Percentiles rank a stretch among this genome's conserved stretches.
Evolutionary conservation across 2,329 filamentous ascomycete species (phyloP).

Genomic region (Colletotrichum trifolii): DNA sequence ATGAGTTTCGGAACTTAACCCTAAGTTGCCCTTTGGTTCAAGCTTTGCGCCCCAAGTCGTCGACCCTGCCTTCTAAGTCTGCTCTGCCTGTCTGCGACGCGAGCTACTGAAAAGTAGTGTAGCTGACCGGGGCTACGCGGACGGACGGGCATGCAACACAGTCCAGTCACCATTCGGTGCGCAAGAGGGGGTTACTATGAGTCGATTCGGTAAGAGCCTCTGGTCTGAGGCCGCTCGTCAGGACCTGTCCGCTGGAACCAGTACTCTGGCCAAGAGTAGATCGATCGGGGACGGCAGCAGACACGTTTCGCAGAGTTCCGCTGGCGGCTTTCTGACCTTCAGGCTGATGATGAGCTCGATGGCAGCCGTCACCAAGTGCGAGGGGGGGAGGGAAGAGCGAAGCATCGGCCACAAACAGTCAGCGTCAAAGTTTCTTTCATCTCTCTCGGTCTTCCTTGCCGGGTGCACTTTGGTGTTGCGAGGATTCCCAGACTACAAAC

Average conservation of each 20-base stretch:
- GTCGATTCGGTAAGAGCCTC: conserved; percentile 80
- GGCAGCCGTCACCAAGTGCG: conserved; percentile 19
- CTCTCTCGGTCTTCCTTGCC: conserved; percentile 25
- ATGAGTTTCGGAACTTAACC: conserved; percentile 93
- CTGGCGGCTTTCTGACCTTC: conserved; percentile 10
- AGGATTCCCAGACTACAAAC: conserved; percentile 56
- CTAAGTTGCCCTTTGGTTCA: conserved; percentile 81
- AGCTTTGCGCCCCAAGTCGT: conserved; percentile 81
- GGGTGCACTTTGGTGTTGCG: conserved; percentile 42
- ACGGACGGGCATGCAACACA: conserved; percentile 63
- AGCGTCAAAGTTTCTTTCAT: conserved; percentile 41
- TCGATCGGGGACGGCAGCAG: conserved; percentile 49
- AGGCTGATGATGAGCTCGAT: conserved; percentile 10
- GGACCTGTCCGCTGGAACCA: conserved; percentile 72
- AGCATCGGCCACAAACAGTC: conserved; percentile 61
- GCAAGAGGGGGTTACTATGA: conserved; percentile 76
- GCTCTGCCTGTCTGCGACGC: conserved; percentile 43
- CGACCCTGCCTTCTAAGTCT: conserved; percentile 73
- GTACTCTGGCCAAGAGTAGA: conserved; percentile 62
- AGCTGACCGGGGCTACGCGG: conserved; percentile 47
- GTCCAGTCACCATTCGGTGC: conserved; percentile 67
- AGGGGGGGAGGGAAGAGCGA: conserved; percentile 55
- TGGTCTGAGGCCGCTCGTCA: conserved; percentile 80
- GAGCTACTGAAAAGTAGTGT: conserved; percentile 64
- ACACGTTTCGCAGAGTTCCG: conserved; percentile 41